Conservation (phyloP, 2,329 filamentous ascomycete species). For the Microdochium trichocladiopsis region DNA sequence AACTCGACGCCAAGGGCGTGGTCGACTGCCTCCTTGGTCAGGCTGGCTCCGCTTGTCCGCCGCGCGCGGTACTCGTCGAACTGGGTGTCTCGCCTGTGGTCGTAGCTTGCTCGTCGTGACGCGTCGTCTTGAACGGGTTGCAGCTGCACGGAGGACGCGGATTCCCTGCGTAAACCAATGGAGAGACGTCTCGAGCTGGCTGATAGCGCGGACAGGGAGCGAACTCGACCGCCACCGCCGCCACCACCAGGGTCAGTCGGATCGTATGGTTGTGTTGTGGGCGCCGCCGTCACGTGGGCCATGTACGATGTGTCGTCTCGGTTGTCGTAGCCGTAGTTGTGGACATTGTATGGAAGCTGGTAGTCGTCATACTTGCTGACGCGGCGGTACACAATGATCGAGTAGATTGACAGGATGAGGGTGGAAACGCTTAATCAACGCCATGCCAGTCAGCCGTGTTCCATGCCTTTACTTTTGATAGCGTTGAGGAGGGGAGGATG, state of each 20-base stretch:
- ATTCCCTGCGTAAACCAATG: constrained; percentile 6
- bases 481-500: neutral
- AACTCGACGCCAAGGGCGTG: constrained; percentile 23
- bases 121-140: constrained; percentile 4
- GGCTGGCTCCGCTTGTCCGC: constrained; percentile 15
- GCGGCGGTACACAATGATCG: constrained; percentile 38
- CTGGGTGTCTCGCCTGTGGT: constrained; percentile 37
- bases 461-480: constrained; percentile 5
- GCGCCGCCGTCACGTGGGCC: constrained; percentile 1
- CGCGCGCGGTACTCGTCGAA: constrained; percentile 37
- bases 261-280: neutral
- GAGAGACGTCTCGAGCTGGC: constrained; percentile 12
- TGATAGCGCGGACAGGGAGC: constrained; percentile 14
- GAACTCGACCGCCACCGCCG: constrained; percentile 2
- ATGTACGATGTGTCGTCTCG: constrained; percentile 5
- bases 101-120: constrained; percentile 24
- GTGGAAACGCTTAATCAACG: constrained; percentile 27
- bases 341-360: constrained; percentile 39
- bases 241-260: neutral
- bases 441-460: no score
- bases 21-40: constrained; percentile 17
- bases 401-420: constrained; percentile 36
- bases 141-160: constrained; percentile 7
- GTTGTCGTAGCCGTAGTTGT: constrained; percentile 35
- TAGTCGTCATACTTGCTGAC: constrained; percentile 43